Evolutionary conservation across 2,329 filamentous ascomycete genomes (phyloP).

Genomic region (Ophiocordyceps camponoti-floridani): DNA sequence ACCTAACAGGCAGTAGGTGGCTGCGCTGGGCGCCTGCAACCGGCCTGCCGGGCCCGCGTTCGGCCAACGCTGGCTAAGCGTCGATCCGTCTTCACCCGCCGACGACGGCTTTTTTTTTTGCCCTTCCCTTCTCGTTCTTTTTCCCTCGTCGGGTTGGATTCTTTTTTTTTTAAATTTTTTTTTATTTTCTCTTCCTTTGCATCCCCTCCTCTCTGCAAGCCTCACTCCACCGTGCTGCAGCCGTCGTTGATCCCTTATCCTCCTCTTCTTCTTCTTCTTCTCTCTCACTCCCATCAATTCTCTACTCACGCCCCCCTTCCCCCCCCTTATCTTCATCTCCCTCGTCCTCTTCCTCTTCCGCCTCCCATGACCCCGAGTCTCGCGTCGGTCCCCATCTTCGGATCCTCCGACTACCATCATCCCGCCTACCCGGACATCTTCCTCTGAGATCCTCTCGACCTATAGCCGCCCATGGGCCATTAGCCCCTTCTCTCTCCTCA

Average conservation of each 20-base stretch:
- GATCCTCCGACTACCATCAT: background rate
- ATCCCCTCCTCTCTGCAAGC: background rate
- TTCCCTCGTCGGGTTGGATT: background rate
- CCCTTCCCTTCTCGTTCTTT: background rate
- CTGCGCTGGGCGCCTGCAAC: constrained; percentile 2
- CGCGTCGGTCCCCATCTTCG: background rate
- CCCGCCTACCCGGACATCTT: background rate
- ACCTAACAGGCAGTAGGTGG: background rate
- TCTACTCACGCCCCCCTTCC: background rate
- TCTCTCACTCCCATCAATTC: constrained; percentile 1
- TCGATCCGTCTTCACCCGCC: constrained; percentile 2
- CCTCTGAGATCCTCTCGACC: background rate
- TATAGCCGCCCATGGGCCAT: background rate
- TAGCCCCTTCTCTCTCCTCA: background rate
- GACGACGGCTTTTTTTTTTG: background rate
- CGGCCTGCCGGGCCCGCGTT: constrained; percentile 2
- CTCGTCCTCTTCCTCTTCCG: background rate
- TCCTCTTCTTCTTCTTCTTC: constrained; percentile 3
- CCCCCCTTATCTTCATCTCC: background rate
- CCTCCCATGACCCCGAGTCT: background rate
- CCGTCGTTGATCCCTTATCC: constrained; percentile 1
- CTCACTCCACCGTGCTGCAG: too few relatives aligned
- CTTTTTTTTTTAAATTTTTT: constrained; percentile 3
- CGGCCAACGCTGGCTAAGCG: constrained; percentile 2
- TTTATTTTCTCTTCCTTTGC: constrained; percentile 1